These are phyloP conservation scores for Penicillium bialowiezense DNA, from an alignment of 495 filamentous ascomycete genomes.

Conservation along the genomic window DNA sequence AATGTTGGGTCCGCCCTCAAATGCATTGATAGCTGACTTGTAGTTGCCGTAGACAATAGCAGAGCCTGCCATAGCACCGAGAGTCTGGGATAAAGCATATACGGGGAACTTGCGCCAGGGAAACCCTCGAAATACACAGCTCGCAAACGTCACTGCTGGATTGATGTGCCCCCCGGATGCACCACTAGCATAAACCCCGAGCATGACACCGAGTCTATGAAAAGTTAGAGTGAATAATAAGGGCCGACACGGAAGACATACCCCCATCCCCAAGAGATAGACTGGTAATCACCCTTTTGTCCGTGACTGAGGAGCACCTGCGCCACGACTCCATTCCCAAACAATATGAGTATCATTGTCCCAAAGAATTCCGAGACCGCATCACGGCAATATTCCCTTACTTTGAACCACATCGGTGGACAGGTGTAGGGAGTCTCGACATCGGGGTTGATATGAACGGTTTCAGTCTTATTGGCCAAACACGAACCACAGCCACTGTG, in stretches of 20 bases:
- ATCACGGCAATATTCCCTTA: conserved; percentile 47
- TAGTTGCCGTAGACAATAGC: conserved; percentile 59
- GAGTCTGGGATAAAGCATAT: conserved; percentile 51
- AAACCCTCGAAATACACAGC: conserved; percentile 59
- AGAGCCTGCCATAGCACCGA: conserved; percentile 54
- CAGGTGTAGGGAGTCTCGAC: conserved; percentile 6
- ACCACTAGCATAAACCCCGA: conserved; percentile 62
- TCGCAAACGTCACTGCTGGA: conserved; percentile 61
- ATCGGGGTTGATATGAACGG: conserved; percentile 11
- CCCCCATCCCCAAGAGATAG: conserved; percentile 63
- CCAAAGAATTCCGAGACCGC: conserved; percentile 64
- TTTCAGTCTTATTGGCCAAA: conserved; percentile 12
- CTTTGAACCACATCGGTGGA: conserved; percentile 44
- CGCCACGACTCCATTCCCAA: conserved; percentile 61
- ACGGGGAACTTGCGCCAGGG: conserved; percentile 59
- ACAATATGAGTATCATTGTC: conserved; percentile 60
- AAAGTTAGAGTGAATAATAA: neutral
- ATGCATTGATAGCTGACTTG: conserved; percentile 50
- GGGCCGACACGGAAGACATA: conserved; percentile 13
- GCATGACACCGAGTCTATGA: conserved; percentile 55
- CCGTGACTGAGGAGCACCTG: conserved; percentile 54
- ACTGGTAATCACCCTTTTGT: conserved; percentile 56
- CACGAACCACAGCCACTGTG: conserved; percentile 21
- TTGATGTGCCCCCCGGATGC: conserved; percentile 62
- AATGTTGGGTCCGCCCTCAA: conserved; percentile 51